Conservation (phyloP, 345 rosid species). For the Lepidium sativum region DNA sequence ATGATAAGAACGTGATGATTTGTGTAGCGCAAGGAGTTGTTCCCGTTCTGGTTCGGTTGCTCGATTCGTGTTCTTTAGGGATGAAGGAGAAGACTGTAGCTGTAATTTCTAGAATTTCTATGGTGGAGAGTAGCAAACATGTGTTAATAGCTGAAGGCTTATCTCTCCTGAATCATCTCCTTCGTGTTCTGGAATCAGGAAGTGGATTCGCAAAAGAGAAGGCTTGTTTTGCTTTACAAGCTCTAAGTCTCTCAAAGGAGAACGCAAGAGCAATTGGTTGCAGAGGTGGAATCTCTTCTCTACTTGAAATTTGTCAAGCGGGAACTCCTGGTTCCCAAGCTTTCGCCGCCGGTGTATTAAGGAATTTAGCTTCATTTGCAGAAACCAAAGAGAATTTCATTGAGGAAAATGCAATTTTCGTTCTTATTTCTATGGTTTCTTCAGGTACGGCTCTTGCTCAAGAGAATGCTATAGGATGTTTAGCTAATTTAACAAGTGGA, state of each 20-base stretch:
- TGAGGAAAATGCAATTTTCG: slow-evolving; percentile 57
- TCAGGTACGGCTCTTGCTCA: slow-evolving; percentile 72
- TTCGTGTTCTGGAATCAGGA: slow-evolving; percentile 78
- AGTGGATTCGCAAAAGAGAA: slow-evolving; percentile 78
- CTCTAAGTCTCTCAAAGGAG: slow-evolving; percentile 61
- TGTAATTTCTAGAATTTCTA: slow-evolving; percentile 61
- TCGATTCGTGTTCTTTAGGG: slow-evolving; percentile 50
- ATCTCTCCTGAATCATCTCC: slow-evolving; percentile 60
- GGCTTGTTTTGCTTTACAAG: slow-evolving; percentile 76
- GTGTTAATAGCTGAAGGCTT: slow-evolving; percentile 70
- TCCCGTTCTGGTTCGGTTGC: slow-evolving; percentile 59
- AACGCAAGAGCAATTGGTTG: slow-evolving; percentile 77
- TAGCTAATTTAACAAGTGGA: slow-evolving; percentile 48
- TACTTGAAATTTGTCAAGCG: slow-evolving; percentile 64
- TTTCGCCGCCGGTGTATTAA: slow-evolving; percentile 77
- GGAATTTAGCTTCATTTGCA: slow-evolving; percentile 45
- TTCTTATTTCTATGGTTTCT: slow-evolving; percentile 49
- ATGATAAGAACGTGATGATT: slow-evolving; percentile 87
- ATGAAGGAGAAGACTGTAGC: slow-evolving; percentile 73
- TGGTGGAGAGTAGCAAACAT: slow-evolving; percentile 73
- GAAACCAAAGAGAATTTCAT: slow-evolving; percentile 67
- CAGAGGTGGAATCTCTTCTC: slow-evolving; percentile 80
- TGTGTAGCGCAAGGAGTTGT: slow-evolving; percentile 85
- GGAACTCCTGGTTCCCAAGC: slow-evolving; percentile 87
- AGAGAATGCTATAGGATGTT: slow-evolving; percentile 74